Base-by-base conservation (phyloP, 2,329 filamentous ascomycete genomes). In the Microsporum audouinii region DNA sequence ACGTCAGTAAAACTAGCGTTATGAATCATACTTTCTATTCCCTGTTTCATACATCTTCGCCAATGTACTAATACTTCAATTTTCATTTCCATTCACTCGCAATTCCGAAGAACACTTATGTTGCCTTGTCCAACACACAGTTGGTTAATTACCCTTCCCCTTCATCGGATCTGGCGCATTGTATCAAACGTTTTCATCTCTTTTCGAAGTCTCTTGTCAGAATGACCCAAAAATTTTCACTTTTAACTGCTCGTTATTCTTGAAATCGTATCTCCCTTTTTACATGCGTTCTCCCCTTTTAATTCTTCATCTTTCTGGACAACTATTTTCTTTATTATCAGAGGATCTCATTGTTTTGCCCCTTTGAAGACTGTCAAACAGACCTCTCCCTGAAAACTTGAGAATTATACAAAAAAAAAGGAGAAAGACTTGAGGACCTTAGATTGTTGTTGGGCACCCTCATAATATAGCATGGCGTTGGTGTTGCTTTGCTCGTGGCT, bases 41-140 rank as follows among this genome's bases (percentile, higher is more conserved):
- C 29, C 17, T 34, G 29, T 55, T 55, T 23, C 33, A 55, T 36
- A 36, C 31, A 23, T 36, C 49, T 36, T 34, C 10, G 2, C 49
- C 12, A n/a, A 7, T 76, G 73, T 76, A 75, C 67, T 67, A 75
- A 67, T 70, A 75, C 41, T 56, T 57, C 65, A 65, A 68, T 69
- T 64, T 57, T 58, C 49, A 61, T 38, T 57, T 57, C 43, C 3
- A 31, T 49, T 23, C 57, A 49, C 60, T 47, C 31, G 31, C 10
- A 27, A 27, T 49, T 33, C 45, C 27, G 45, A 49, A 14, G 55
- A 57, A 49, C 38, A 45, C 53, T 38, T 39, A 33, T 23, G 34
- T 60, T 62, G 33, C 33, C 47, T 49, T 23, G 5, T 36, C 59
- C 45, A 58, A 49, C 34, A 57, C 38, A 12, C 51, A 47, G 55